Percentiles rank a stretch among this genome's conserved stretches.
These are phyloP conservation scores for Henckelia pumila DNA, from an alignment of 257 asterid genomes.

Conservation along the genomic window DNA sequence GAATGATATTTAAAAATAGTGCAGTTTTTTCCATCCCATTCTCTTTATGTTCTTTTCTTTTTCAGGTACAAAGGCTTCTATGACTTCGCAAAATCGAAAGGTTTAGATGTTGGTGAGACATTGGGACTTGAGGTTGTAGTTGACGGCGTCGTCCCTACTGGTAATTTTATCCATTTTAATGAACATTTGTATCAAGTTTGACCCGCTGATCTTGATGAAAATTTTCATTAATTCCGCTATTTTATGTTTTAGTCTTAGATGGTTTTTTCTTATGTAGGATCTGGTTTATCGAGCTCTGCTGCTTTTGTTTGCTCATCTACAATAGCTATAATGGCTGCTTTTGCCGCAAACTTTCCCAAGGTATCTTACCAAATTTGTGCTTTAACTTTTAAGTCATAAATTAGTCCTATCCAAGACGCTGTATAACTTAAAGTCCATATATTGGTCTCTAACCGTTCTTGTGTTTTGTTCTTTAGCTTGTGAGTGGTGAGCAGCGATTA, in stretches of 20 bases:
- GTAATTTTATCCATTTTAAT: constrained; percentile 32
- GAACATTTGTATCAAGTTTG: constrained; percentile 3
- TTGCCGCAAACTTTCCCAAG: constrained; percentile 66
- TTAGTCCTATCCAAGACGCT: constrained; percentile 4
- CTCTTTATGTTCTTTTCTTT: background rate
- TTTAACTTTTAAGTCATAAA: constrained; percentile 4
- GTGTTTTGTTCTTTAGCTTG: background rate
- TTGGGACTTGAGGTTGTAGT: constrained; percentile 80
- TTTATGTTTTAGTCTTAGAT: background rate
- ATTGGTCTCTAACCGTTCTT: background rate
- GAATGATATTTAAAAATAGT: background rate
- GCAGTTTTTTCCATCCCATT: background rate
- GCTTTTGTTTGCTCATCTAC: constrained; percentile 97
- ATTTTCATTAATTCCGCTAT: background rate
- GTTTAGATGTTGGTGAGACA: constrained; percentile 49
- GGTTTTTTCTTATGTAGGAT: constrained; percentile 48
- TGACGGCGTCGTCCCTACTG: constrained; percentile 93
- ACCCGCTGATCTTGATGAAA: background rate
- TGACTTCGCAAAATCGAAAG: constrained; percentile 73
- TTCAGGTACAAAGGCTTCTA: constrained; percentile 88
- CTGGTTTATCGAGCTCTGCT: constrained; percentile 98
- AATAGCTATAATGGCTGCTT: constrained; percentile 84
- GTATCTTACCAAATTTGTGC: constrained; percentile 25
- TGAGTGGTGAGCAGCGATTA: background rate
- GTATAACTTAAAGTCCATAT: background rate